Evolutionary conservation across 345 rosid genomes (phyloP), one percentile per base, ranked within the genome.

Genomic region (Lepidium aucheri): DNA sequence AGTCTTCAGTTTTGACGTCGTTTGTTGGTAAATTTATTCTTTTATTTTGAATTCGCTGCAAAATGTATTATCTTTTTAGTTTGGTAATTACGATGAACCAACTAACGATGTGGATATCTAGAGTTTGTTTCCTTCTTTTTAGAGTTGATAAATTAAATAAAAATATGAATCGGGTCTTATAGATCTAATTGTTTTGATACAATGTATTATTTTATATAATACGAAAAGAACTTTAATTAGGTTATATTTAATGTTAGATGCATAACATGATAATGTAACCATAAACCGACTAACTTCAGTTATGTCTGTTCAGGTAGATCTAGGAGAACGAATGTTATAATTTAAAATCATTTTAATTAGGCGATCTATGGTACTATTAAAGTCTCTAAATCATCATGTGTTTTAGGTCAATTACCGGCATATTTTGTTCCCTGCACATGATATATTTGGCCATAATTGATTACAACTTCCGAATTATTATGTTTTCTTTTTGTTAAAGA

Each of bases 271-370:
- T 50, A 32, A 16, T 62, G 63, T 61, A 26, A 8, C 54, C 28
- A 55, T 36, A 39, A 36, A 54, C 49, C 32, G 51, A 38, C 12
- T 62, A 30, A 61, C 20, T 22, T 22, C 10, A 46, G 30, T 38
- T 56, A 38, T 63, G 15, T 56, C 49, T 72, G 45, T 57, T 64
- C 76, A 72, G 59, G 70, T 49, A 47, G 53, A 72, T 72, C 65
- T 55, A 46, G 34, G 49, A 36, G 56, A 43, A 53, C 33, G 55
- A 53, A 62, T 35, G 63, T 24, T 53, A 60, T 51, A 10, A 10
- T 26, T 26, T 26, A 26, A 47, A 61, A 61, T 8, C 40, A 44
- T n/a, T 28, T 45, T 61, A 54, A 28, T 36, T 45, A 52, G 20
- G 61, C 47, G 40, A 43, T 70, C 55, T 53, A n/a, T n/a, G n/a